Base-by-base conservation (phyloP, 805 yeast species). In the Starmerella riodocensis region DNA sequence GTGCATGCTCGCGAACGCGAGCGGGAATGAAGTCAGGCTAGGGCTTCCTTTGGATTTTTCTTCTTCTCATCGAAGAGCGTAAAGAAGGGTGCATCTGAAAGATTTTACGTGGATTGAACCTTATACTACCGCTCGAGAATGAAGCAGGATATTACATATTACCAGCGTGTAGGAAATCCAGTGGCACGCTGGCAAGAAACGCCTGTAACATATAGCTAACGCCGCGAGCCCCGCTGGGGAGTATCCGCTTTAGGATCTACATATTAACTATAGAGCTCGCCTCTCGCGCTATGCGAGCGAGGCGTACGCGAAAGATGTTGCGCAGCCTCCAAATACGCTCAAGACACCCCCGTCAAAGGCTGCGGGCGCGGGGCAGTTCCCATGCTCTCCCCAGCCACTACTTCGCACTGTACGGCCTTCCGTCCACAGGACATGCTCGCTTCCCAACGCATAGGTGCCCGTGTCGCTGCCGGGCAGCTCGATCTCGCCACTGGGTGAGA, bases 301-400 rank as follows among this genome's bases (percentile, higher is more conserved):
- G 11, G 41, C 25, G 17, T 34, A 37, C 9, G 45, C 37, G 37
- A 51, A 56, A 2, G 60, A 55, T 2, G 60, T 56, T 12, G 59
- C 60, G 33, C 60, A 56, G 13, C 60, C 60, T 2, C 52, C 58
- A 21, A 40, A 49, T 4, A 54, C 34, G 14, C n/a, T 33, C 13
- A 36, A 32, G 1, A 9, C n/a, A n/a, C n/a, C 30, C 3, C 42
- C 45, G 2, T 18, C 20, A 22, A 34, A 38, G 7, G 4, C 16
- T 8, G 9, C 11, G 2, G 48, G 47, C 1, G 94, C 94, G 2
- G 56, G 56, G 60, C 97, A 88, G 55, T 88, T 88, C 0, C 98
- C 98, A 58, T 88, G 98, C 53, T 91, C 97, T 12, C 95, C 96
- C 98, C 98, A 88, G 0, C 98, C 98, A 97, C 97, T 91, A 2